Evolutionary conservation across 495 filamentous ascomycete species (phyloP).

Genomic region (Tuber magnatum): DNA sequence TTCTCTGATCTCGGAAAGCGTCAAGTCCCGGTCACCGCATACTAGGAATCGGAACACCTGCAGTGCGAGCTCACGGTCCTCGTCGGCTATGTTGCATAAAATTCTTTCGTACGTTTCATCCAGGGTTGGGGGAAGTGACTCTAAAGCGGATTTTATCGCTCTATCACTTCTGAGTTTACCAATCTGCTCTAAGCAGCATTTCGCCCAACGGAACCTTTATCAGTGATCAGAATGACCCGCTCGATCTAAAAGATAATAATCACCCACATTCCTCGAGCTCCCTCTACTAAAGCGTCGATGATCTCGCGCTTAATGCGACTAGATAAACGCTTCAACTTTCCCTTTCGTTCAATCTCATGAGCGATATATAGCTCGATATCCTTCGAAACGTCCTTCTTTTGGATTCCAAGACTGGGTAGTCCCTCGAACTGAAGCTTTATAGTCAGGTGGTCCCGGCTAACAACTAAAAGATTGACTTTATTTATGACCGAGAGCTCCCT

Average conservation of each 20-base stretch:
- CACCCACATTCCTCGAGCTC: constrained; percentile 14
- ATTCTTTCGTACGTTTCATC: constrained; percentile 43
- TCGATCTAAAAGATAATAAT: not conserved
- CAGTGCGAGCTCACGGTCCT: constrained; percentile 18
- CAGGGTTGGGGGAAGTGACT: constrained; percentile 39
- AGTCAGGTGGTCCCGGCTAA: constrained; percentile 16
- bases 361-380: constrained; percentile 19
- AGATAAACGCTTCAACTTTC: not conserved
- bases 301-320: constrained; percentile 9
- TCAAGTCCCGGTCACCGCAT: constrained; percentile 15
- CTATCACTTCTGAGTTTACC: constrained; percentile 18
- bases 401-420: not conserved
- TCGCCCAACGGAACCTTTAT: constrained; percentile 19
- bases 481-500: not conserved
- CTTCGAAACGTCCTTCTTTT: not conserved
- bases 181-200: constrained; percentile 19
- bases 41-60: constrained; percentile 16
- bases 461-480: constrained; percentile 9
- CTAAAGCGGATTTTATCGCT: constrained; percentile 33
- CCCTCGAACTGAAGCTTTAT: constrained; percentile 11
- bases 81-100: constrained; percentile 30
- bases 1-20: constrained; percentile 20
- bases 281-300: not conserved
- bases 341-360: not conserved
- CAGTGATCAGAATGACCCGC: not conserved